These are phyloP conservation scores for Neonectria hederae DNA, from an alignment of 2,329 filamentous ascomycete species.

Conservation along the genomic window DNA sequence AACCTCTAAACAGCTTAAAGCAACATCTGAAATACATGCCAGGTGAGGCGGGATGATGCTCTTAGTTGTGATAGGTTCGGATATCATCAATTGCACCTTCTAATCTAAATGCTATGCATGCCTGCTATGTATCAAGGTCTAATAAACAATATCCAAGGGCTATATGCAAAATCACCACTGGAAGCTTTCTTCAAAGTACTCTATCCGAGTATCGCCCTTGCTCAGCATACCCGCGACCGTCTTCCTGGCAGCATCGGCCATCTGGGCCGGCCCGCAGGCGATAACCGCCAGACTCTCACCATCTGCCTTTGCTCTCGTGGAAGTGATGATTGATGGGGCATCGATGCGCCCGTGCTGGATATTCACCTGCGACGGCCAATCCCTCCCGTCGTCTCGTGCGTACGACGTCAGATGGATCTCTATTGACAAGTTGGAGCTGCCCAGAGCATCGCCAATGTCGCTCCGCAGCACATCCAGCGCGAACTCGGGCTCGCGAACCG, in stretches of 20 bases:
- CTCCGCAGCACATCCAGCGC: constrained; percentile 47
- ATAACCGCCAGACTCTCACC: constrained; percentile 51
- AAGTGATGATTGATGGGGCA: constrained; percentile 45
- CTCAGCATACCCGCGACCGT: constrained; percentile 47
- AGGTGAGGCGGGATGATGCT: not conserved
- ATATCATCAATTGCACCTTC: not conserved
- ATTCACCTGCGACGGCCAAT: constrained; percentile 30
- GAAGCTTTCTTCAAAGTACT: constrained; percentile 57
- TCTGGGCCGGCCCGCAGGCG: constrained; percentile 55
- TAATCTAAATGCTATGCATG: not conserved
- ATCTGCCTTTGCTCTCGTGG: constrained; percentile 33
- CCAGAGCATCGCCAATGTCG: constrained; percentile 45
- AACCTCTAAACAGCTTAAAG: too few species aligned
- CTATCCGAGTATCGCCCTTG: constrained; percentile 40
- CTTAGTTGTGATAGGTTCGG: not conserved
- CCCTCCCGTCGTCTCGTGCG: constrained; percentile 11
- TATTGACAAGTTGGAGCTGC: constrained; percentile 45
- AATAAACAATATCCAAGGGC: too few species aligned
- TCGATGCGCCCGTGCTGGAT: constrained; percentile 46
- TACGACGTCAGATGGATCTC: constrained; percentile 50
- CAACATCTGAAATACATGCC: too few species aligned
- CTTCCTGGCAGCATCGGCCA: constrained; percentile 55
- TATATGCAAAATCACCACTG: constrained; percentile 47
- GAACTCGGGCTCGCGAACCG: constrained; percentile 53
- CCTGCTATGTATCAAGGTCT: not conserved